These are phyloP conservation scores for Chlamydomonas schloesseri DNA, from an alignment of 139 green algal genomes.

Conservation along the genomic window DNA sequence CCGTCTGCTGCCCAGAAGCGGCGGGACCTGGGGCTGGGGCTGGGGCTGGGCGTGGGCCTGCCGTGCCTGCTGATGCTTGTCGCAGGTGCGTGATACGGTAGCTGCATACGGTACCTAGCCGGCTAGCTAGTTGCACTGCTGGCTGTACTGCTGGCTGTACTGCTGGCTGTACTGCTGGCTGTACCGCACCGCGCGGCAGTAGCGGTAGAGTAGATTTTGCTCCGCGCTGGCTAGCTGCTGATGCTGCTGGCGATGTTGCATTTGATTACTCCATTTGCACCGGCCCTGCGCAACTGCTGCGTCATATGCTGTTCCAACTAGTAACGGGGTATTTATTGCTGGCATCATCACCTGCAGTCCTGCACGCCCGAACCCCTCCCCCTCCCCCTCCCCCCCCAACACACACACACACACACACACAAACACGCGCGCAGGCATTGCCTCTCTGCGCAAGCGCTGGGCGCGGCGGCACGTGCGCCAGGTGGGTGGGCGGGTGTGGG, in stretches of 20 bases:
- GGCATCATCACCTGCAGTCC: too few species aligned
- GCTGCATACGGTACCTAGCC: not conserved
- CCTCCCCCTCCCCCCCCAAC: too few species aligned
- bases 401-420: too few species aligned
- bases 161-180: too few species aligned
- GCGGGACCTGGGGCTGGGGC: slow-evolving; percentile 19
- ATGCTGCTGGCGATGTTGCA: too few species aligned
- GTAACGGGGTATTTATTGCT: too few species aligned
- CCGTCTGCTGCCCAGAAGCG: not conserved
- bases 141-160: too few species aligned
- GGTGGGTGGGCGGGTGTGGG: not conserved
- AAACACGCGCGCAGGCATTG: slow-evolving; percentile 18
- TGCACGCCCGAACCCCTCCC: too few species aligned
- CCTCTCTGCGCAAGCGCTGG: not conserved
- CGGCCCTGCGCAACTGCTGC: too few species aligned
- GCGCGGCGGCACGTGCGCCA: slow-evolving; percentile 2
- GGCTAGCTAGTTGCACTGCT: too few species aligned
- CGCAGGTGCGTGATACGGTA: not conserved
- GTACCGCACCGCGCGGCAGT: not conserved
- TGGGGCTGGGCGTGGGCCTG: slow-evolving; percentile 34
- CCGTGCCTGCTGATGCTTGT: not conserved
- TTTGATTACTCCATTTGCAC: too few species aligned
- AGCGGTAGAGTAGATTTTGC: not conserved
- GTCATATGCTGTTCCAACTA: too few species aligned
- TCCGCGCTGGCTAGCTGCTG: not conserved